Evolutionary conservation across 768 basidiomycete species (phyloP), one percentile per base, ranked within the genome.

Genomic region (Phallus indusiatus): DNA sequence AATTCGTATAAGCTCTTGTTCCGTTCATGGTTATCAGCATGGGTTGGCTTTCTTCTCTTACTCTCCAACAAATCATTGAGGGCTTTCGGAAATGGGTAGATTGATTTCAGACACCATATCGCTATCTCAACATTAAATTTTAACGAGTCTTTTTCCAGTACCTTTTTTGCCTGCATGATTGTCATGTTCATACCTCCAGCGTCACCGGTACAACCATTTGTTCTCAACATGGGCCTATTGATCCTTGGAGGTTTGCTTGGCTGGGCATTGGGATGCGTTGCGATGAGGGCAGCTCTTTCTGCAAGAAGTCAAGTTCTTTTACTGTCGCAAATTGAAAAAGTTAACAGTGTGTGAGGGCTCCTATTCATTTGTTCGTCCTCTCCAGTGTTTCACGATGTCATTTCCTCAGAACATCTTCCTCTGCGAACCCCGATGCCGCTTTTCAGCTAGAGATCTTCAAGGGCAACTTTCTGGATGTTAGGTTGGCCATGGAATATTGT

Each of bases 191-290:
- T 80, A 0, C 80, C 81, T 5, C 77, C 81, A 2, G 73, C 69
- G 42, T 68, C 80, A 62, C 79, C 81, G 0, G 64, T 78, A 17
- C 76, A 79, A 55, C 55, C 81, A 3, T 81, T 78, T 64, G 35
- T 80, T 24, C 76, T 78, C 54, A 79, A 20, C 36, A 50, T 77
- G 59, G 61, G 76, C 72, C n/a, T 16, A 0, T 61, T 79, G 22
- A 16, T 81, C 7, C n/a, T 50, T 9, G 81, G 81, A 0, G 63
- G 78, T 49, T 69, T 73, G 1, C 47, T 79, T 1, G 81, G 81
- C 12, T 84, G 82, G 82, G 82, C 75, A 0, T 72, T 80, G 62
- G 79, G 81, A 1, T 70, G 73, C 10, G 81, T 78, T 0, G 80
- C 75, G 0, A 83, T 84, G 81, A 74, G 74, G 4, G 76, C 78